phyloP scores from a whole-genome alignment of 306 rosid species.

The Abrus precatorius region DNA sequence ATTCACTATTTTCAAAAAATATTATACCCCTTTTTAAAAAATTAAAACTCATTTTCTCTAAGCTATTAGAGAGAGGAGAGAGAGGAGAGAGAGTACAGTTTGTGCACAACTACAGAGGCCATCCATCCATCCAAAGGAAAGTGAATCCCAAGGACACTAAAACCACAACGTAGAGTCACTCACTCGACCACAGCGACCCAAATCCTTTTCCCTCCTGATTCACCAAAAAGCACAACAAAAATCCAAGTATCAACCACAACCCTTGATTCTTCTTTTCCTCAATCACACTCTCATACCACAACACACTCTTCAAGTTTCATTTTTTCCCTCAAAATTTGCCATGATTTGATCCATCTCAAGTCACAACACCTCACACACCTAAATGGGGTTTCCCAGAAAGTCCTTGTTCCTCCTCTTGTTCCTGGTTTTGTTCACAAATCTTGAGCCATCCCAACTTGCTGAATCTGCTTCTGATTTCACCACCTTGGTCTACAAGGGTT shows the following conservation, averaged over 20 bases:
- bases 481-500: slow-evolving; percentile 85
- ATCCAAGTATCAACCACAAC: slow-evolving; percentile 29
- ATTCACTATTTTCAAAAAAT: slow-evolving; percentile 33
- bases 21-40: neutral
- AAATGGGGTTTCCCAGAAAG: slow-evolving; percentile 70
- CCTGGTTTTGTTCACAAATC: slow-evolving; percentile 46
- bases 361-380: slow-evolving; percentile 30
- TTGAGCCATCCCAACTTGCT: slow-evolving; percentile 49
- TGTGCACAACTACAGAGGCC: slow-evolving; percentile 56
- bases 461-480: slow-evolving; percentile 75
- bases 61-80: neutral
- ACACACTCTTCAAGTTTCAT: slow-evolving; percentile 8
- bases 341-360: slow-evolving; percentile 64
- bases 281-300: slow-evolving; percentile 29
- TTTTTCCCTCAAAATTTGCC: slow-evolving; percentile 34
- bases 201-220: slow-evolving; percentile 27
- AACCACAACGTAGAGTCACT: slow-evolving; percentile 39
- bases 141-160: slow-evolving; percentile 52
- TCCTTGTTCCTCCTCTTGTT: slow-evolving; percentile 54
- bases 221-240: slow-evolving; percentile 41
- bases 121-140: slow-evolving; percentile 51
- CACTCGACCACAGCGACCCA: neutral
- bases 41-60: neutral
- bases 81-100: slow-evolving; percentile 5
- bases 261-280: slow-evolving; percentile 33